Evolutionary conservation across 208 protist species (phyloP), one percentile per base, ranked within the genome.

Genomic region (Trypanosoma brucei): DNA sequence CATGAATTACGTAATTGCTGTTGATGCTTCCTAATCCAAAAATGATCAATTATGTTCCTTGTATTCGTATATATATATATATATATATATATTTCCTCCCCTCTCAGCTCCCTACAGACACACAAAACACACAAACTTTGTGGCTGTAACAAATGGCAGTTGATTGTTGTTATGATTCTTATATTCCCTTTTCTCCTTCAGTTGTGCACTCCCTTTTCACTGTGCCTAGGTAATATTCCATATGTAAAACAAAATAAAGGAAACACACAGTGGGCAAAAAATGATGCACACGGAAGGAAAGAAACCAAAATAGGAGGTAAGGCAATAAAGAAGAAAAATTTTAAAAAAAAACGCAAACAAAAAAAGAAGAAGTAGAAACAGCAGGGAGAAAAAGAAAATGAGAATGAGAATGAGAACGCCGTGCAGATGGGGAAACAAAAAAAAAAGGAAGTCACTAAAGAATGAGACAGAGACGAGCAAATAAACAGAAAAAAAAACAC

Each of bases 1-100:
- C 95, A 98, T 97, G 5, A 9, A 76, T 35, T 34, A 14, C 48
- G 38, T 34, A 2, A 6, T 55, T 11, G 3, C 46, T 54, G 22
- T 22, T 22, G 22, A 22, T 22, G 22, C 22, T 22, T 22, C 22
- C 22, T 22, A 22, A 22, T 22, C 22, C 22, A 22, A 22, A 22
- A 22, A 22, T 22, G 22, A 22, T 22, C 22, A 22, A 22, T 22
- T 22, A 0, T 22, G 22, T 22, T 22, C 22, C 22, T 22, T 22
- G 22, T 22, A 22, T 22, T 22, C 22, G 22, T 22, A 22, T 22
- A 22, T 22, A 22, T 22, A 22, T 22, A 22, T 22, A 22, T 22
- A 22, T 22, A 22, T 22, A 22, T 22, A 22, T 22, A 22, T 22
- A 22, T 22, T 22, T 22, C 22, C 22, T 22, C 22, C 22, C 22